phyloP scores from a whole-genome alignment of 306 rosid species.

The Medicago lupulina region DNA sequence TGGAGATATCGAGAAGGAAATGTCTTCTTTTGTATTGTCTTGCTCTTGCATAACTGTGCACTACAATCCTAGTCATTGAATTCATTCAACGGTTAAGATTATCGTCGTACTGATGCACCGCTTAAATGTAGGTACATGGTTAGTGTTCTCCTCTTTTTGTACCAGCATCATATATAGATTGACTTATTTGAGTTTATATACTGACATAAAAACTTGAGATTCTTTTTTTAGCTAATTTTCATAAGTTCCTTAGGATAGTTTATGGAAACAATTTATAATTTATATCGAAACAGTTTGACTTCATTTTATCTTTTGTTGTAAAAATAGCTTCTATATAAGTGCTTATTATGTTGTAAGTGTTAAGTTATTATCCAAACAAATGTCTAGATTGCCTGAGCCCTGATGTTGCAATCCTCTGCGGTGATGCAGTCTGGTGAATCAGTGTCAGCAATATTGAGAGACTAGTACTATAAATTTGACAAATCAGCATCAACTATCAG shows the following conservation, averaged over 20 bases:
- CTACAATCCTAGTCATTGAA: not conserved
- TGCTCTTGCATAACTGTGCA: constrained; percentile 17
- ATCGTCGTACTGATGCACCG: not conserved
- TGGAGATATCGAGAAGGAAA: constrained; percentile 49
- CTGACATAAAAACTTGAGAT: too few species aligned
- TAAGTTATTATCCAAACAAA: too few species aligned
- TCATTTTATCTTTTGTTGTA: too few species aligned
- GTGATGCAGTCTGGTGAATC: not conserved
- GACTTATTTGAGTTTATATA: not conserved
- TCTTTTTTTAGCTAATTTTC: too few species aligned
- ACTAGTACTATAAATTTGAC: not conserved
- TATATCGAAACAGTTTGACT: not conserved
- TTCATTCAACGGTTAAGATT: constrained; percentile 2
- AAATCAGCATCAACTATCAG: not conserved
- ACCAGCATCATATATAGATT: not conserved
- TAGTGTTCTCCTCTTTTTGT: not conserved
- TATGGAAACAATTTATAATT: not conserved
- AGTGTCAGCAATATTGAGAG: not conserved
- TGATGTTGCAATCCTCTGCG: not conserved
- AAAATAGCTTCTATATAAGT: not conserved
- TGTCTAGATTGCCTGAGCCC: not conserved
- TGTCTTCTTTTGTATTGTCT: constrained; percentile 8
- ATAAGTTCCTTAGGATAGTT: too few species aligned
- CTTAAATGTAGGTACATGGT: not conserved
- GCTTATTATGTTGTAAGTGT: not conserved